These are phyloP conservation scores for Schizosaccharomyces lindneri DNA, from an alignment of 805 yeast genomes.

Conservation along the genomic window DNA sequence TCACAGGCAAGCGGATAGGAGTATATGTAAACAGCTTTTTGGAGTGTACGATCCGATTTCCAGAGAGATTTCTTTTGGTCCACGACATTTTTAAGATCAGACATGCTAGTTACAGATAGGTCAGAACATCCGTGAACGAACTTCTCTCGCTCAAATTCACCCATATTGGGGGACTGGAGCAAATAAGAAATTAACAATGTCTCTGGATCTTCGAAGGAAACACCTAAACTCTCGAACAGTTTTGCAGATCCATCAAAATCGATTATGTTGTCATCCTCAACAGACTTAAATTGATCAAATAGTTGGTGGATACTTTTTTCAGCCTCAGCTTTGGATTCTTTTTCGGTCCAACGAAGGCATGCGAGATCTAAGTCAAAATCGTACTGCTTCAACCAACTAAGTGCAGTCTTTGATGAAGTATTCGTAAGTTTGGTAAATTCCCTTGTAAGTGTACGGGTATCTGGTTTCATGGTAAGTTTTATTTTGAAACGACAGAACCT, in stretches of 20 bases:
- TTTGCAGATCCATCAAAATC: slow-evolving; percentile 57
- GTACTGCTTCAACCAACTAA: neutral
- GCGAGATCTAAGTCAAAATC: neutral
- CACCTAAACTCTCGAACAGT: slow-evolving; percentile 40
- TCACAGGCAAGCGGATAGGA: slow-evolving; percentile 45
- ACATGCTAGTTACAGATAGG: slow-evolving; percentile 13
- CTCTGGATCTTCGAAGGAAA: slow-evolving; percentile 49
- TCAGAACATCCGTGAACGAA: slow-evolving; percentile 39
- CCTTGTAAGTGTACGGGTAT: neutral
- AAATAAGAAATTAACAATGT: slow-evolving; percentile 49
- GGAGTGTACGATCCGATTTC: slow-evolving; percentile 17
- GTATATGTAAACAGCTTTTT: slow-evolving; percentile 39
- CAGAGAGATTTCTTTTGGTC: slow-evolving; percentile 12
- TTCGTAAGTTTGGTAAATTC: neutral
- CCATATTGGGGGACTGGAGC: slow-evolving; percentile 40
- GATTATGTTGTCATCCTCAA: slow-evolving; percentile 18
- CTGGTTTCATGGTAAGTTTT: neutral
- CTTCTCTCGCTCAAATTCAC: slow-evolving; percentile 25
- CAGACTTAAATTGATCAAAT: slow-evolving; percentile 2
- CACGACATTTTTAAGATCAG: slow-evolving; percentile 24
- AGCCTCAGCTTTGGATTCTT: neutral
- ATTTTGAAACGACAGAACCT: too few species aligned
- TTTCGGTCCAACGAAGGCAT: neutral
- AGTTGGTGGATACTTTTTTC: neutral
- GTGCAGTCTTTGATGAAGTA: neutral